phyloP scores from a whole-genome alignment of 768 basidiomycete species.

The Lenzites betulinus region DNA sequence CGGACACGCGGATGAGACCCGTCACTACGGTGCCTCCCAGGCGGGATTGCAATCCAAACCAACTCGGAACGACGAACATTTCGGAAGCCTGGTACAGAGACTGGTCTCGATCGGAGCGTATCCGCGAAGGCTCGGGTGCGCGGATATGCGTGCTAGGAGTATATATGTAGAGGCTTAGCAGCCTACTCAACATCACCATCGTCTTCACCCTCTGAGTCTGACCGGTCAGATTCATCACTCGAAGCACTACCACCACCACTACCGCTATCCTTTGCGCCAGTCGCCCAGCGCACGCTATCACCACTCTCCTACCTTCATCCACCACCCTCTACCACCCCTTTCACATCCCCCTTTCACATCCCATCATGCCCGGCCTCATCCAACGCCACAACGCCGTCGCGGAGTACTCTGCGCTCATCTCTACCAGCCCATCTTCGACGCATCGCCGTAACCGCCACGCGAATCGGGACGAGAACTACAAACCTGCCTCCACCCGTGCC shows the following conservation, averaged over 20 bases:
- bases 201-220: background rate
- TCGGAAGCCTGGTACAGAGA: background rate
- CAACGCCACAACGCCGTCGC: conserved; percentile 11
- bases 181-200: background rate
- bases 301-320: background rate
- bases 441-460: background rate
- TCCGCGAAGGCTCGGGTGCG: background rate
- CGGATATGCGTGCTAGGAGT: background rate
- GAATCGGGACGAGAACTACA: background rate
- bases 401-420: conserved; percentile 10
- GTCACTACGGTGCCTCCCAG: too few species aligned
- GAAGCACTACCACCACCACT: background rate
- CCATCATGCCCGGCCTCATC: conserved; percentile 18
- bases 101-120: background rate
- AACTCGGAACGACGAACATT: background rate
- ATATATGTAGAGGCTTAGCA: background rate
- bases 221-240: conserved; percentile 7
- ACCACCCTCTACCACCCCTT: background rate
- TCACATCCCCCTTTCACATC: too few species aligned
- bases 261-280: background rate
- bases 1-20: too few species aligned
- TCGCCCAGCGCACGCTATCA: background rate
- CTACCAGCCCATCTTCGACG: conserved; percentile 4
- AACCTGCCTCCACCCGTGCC: background rate
- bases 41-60: background rate